A percentile compares a stretch with the other conserved stretches of the same genome.
Evolutionary conservation across 1,284 basidiomycete species (phyloP).

Genomic region (Cryptococcus depauperatus): DNA sequence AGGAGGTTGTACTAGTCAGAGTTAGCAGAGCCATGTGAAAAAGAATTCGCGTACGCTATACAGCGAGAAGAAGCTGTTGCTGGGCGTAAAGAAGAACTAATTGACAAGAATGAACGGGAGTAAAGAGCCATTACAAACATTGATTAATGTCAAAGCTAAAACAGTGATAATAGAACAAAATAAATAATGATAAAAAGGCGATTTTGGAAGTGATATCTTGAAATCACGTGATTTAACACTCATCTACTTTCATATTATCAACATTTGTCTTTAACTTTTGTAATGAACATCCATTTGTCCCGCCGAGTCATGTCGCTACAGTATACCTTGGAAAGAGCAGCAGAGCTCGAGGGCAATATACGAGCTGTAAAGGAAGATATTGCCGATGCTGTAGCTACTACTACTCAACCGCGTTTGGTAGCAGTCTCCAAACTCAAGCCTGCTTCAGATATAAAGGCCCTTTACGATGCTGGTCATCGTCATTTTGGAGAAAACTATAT

Average conservation of each 20-base stretch:
- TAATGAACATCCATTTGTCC: too few relatives aligned
- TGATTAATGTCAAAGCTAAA: too few relatives aligned
- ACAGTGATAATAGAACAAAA: too few relatives aligned
- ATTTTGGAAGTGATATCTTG: too few relatives aligned
- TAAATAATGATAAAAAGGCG: too few relatives aligned
- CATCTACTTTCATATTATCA: too few relatives aligned
- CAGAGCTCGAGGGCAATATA: slow-evolving; percentile 45
- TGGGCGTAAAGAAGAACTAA: too few relatives aligned
- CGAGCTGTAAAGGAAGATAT: slow-evolving; percentile 41
- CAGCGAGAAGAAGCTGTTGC: slow-evolving; percentile 12
- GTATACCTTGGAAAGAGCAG: slow-evolving; percentile 38
- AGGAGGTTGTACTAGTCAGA: background rate
- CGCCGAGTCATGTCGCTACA: slow-evolving; percentile 22
- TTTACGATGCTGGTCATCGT: slow-evolving; percentile 67
- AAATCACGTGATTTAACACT: too few relatives aligned
- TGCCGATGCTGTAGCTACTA: slow-evolving; percentile 17
- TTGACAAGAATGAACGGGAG: too few relatives aligned
- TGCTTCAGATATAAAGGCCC: slow-evolving; percentile 71
- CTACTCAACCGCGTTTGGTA: slow-evolving; percentile 53
- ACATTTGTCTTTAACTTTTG: too few relatives aligned
- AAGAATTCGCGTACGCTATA: slow-evolving; percentile 1
- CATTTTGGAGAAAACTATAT: slow-evolving; percentile 99
- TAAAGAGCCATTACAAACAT: too few relatives aligned
- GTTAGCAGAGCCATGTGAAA: background rate
- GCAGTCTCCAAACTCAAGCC: slow-evolving; percentile 96